These are phyloP conservation scores for Aspergillus brunneoviolaceus DNA, from an alignment of 2,329 filamentous ascomycete species.

Conservation along the genomic window DNA sequence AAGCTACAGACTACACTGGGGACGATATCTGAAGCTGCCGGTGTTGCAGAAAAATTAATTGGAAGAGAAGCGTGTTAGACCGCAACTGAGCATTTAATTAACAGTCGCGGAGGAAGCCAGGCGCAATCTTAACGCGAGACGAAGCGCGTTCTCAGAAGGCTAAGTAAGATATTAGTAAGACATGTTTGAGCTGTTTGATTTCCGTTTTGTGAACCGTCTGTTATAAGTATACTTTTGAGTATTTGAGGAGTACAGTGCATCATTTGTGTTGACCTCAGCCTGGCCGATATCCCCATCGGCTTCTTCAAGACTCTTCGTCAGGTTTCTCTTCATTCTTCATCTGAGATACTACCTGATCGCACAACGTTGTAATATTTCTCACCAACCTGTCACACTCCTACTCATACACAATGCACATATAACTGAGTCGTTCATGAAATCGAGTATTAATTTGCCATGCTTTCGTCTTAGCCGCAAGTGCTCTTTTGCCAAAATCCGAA, in stretches of 20 bases:
- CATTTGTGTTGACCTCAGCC: background rate
- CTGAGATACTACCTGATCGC: background rate
- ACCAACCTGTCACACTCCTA: background rate
- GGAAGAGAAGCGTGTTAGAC: background rate
- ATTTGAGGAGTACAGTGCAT: background rate
- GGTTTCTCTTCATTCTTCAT: background rate
- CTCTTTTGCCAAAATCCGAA: background rate
- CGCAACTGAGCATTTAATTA: background rate
- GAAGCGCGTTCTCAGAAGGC: conserved; percentile 1
- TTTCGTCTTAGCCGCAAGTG: background rate
- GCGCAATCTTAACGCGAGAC: background rate
- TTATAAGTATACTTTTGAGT: background rate
- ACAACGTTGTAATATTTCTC: background rate
- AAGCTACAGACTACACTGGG: background rate
- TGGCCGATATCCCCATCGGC: background rate
- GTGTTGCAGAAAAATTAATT: background rate
- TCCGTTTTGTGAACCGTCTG: background rate
- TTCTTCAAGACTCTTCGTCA: background rate
- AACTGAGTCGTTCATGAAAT: background rate
- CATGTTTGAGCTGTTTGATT: conserved; percentile 24
- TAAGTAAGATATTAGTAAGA: conserved; percentile 6
- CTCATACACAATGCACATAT: background rate
- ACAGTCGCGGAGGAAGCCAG: background rate
- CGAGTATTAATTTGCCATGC: background rate
- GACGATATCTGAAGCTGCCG: background rate